phyloP scores from a whole-genome alignment of 83 land plant species.

The Larix sibirica region DNA sequence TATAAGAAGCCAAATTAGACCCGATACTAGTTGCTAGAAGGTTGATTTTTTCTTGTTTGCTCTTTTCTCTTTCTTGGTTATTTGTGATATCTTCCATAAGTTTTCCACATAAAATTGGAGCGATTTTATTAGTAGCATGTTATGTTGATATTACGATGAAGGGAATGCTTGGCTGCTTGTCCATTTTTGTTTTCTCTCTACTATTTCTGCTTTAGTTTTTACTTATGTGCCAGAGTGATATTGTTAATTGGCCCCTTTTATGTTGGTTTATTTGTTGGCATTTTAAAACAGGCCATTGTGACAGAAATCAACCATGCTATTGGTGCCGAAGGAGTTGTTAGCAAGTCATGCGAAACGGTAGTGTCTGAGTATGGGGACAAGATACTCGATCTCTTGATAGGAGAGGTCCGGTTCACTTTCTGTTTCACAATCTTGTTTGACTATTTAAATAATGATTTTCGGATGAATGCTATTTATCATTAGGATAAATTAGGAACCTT shows the following conservation, averaged over 20 bases:
- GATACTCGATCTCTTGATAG: slow-evolving; percentile 53
- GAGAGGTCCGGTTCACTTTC: slow-evolving; percentile 21
- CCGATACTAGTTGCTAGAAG: too few species aligned
- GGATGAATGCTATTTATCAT: background rate
- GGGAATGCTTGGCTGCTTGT: too few species aligned
- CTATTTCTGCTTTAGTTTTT: too few species aligned
- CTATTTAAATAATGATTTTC: background rate
- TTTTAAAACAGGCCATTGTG: slow-evolving; percentile 46
- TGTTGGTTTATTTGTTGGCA: background rate
- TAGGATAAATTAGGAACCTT: background rate
- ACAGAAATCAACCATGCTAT: slow-evolving; percentile 84
- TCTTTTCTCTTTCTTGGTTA: too few species aligned
- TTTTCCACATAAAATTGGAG: too few species aligned
- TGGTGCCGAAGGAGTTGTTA: slow-evolving; percentile 71
- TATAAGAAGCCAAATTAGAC: too few species aligned
- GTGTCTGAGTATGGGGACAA: slow-evolving; percentile 64
- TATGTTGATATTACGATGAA: too few species aligned
- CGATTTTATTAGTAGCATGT: too few species aligned
- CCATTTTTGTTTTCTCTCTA: too few species aligned
- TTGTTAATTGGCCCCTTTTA: background rate
- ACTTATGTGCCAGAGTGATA: background rate
- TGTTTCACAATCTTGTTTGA: background rate
- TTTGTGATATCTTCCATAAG: too few species aligned
- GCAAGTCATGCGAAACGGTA: slow-evolving; percentile 62
- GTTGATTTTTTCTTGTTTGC: too few species aligned